Evolutionary conservation across 306 rosid species (phyloP).

Genomic region (Hippophae tibetana): DNA sequence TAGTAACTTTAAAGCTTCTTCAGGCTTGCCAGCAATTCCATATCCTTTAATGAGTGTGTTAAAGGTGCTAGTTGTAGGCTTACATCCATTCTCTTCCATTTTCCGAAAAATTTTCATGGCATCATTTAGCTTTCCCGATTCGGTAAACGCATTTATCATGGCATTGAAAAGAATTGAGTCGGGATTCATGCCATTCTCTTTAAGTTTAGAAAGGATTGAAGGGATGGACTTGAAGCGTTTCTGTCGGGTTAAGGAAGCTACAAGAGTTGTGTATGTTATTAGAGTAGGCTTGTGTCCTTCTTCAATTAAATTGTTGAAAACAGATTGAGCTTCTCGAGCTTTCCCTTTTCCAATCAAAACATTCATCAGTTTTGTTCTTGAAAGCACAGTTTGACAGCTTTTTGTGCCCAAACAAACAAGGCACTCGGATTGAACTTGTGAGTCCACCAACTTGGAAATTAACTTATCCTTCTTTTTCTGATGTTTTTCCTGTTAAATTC

Average conservation of each 20-base stretch:
- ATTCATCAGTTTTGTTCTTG: conserved; percentile 84
- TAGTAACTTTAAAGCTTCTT: conserved; percentile 57
- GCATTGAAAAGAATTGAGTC: conserved; percentile 83
- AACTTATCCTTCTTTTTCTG: conserved; percentile 28
- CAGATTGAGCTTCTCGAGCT: conserved; percentile 64
- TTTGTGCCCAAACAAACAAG: conserved; percentile 46
- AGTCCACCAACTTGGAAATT: conserved; percentile 36
- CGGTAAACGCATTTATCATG: conserved; percentile 83
- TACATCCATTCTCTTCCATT: conserved; percentile 73
- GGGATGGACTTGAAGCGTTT: conserved; percentile 72
- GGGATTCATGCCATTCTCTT: conserved; percentile 65
- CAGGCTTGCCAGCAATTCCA: conserved; percentile 65
- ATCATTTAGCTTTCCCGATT: conserved; percentile 57
- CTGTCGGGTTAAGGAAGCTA: conserved; percentile 76
- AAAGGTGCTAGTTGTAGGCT: conserved; percentile 78
- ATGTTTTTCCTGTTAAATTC: conserved; percentile 34
- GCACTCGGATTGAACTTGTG: conserved; percentile 40
- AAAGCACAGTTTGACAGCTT: conserved; percentile 64
- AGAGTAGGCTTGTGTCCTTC: conserved; percentile 80
- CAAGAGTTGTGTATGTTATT: conserved; percentile 82
- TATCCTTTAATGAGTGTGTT: conserved; percentile 88
- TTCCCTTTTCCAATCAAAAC: conserved; percentile 49
- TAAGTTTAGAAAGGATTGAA: conserved; percentile 53
- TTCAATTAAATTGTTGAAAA: conserved; percentile 57
- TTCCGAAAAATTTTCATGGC: conserved; percentile 64